Evolutionary conservation across 1,139 yeast species (phyloP).

Genomic region (Lodderomyces theae): DNA sequence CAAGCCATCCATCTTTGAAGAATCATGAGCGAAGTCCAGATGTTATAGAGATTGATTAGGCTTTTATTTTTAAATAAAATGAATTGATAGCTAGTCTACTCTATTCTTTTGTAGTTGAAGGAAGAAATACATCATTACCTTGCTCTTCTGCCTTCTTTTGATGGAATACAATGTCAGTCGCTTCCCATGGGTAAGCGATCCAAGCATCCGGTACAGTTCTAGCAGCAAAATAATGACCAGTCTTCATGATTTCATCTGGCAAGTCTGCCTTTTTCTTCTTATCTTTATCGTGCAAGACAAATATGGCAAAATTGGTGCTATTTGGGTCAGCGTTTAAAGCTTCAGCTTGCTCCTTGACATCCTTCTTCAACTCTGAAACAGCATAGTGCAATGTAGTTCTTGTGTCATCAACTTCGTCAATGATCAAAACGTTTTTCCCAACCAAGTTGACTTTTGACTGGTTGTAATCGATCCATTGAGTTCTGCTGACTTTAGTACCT

Average conservation of each 20-base stretch:
- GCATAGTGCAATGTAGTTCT: slow-evolving; percentile 95
- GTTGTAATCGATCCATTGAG: slow-evolving; percentile 92
- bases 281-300: slow-evolving; percentile 89
- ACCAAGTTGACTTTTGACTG: slow-evolving; percentile 63
- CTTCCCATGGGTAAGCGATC: slow-evolving; percentile 99
- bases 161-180: slow-evolving; percentile 84
- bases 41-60: slow-evolving; percentile 70
- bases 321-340: slow-evolving; percentile 48
- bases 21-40: slow-evolving; percentile 67
- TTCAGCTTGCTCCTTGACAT: slow-evolving; percentile 58
- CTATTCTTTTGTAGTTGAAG: slow-evolving; percentile 27
- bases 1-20: slow-evolving; percentile 41
- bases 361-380: slow-evolving; percentile 80
- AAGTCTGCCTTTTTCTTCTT: slow-evolving; percentile 84
- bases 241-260: slow-evolving; percentile 60
- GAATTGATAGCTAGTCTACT: slow-evolving; percentile 2
- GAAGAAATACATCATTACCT: slow-evolving; percentile 52
- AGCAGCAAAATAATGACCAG: slow-evolving; percentile 84
- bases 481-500: slow-evolving; percentile 86
- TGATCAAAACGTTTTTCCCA: slow-evolving; percentile 79
- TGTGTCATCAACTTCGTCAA: slow-evolving; percentile 94
- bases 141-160: slow-evolving; percentile 78
- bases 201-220: slow-evolving; percentile 88
- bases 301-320: slow-evolving; percentile 77
- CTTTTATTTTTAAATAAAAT: background rate